A percentile compares a stretch with the other conserved stretches of the same genome.
These are phyloP conservation scores for Globisporangium splendens DNA, from an alignment of 352 stramenopile genomes.

Conservation along the genomic window DNA sequence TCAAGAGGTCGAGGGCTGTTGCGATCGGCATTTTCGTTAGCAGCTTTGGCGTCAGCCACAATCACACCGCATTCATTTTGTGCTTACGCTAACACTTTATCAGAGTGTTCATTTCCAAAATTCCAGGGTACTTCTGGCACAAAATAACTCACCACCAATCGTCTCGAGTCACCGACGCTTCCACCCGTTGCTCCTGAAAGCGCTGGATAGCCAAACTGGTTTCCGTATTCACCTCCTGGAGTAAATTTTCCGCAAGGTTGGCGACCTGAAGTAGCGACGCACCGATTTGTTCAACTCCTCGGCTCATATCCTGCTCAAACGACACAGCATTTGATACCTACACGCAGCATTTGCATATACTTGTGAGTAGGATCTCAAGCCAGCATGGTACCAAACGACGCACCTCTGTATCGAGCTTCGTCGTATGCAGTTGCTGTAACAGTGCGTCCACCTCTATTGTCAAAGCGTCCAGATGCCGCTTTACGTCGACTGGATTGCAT, in stretches of 20 bases:
- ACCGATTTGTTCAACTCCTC: constrained; percentile 20
- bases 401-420: constrained; percentile 24
- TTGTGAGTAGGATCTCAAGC: not conserved
- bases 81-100: too few species aligned
- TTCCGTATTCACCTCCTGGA: constrained; percentile 33
- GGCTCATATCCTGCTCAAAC: constrained; percentile 30
- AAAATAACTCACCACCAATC: constrained; percentile 9
- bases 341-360: not conserved
- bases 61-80: too few species aligned
- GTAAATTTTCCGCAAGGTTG: constrained; percentile 30
- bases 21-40: too few species aligned
- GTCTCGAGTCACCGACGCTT: not conserved
- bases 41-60: too few species aligned
- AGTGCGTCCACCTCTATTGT: constrained; percentile 25
- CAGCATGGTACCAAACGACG: not conserved
- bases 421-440: constrained; percentile 18
- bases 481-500: constrained; percentile 22
- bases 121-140: too few species aligned
- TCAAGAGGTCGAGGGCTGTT: too few species aligned
- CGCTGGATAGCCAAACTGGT: constrained; percentile 36
- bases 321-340: constrained; percentile 27
- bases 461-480: constrained; percentile 28
- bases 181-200: constrained; percentile 31
- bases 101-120: not conserved
- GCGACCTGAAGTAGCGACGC: constrained; percentile 34